phyloP scores from a whole-genome alignment of 2,329 filamentous ascomycete genomes.

The Lojkania enalia region DNA sequence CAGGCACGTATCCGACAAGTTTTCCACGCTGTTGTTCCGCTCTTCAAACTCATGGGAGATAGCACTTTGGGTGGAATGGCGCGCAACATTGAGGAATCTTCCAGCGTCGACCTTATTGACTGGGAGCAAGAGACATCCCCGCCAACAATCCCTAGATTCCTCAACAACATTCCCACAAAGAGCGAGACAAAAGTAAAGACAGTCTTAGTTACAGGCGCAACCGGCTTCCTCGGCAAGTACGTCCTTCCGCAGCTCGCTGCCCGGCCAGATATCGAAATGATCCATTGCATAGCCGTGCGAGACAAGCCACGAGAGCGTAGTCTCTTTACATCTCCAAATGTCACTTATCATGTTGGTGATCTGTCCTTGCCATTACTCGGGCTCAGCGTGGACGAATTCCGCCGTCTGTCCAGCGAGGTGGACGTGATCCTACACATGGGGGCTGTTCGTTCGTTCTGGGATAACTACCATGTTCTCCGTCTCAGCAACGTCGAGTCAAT shows the following conservation, averaged over 20 bases:
- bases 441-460: slow-evolving; percentile 26
- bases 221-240: slow-evolving; percentile 13
- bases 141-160: slow-evolving; percentile 7
- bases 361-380: slow-evolving; percentile 44
- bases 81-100: slow-evolving; percentile 20
- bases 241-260: slow-evolving; percentile 31
- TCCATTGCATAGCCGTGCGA: slow-evolving; percentile 34
- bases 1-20: slow-evolving; percentile 37
- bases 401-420: slow-evolving; percentile 32
- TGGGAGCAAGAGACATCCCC: slow-evolving; percentile 47
- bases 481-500: slow-evolving; percentile 24
- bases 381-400: slow-evolving; percentile 33
- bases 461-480: slow-evolving; percentile 29
- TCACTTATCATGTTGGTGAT: slow-evolving; percentile 42
- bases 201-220: slow-evolving; percentile 21
- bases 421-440: slow-evolving; percentile 38
- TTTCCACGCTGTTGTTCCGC: slow-evolving; percentile 36
- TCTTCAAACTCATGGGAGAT: slow-evolving; percentile 45
- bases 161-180: not conserved
- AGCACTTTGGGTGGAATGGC: slow-evolving; percentile 50
- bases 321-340: slow-evolving; percentile 2
- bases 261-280: slow-evolving; percentile 4
- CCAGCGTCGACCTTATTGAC: slow-evolving; percentile 30
- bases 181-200: slow-evolving; percentile 1
- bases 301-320: not conserved